Evolutionary conservation across 192 early-diverging fungal genomes (phyloP), one percentile per base, ranked within the genome.

Genomic region (Lobosporangium transversale): DNA sequence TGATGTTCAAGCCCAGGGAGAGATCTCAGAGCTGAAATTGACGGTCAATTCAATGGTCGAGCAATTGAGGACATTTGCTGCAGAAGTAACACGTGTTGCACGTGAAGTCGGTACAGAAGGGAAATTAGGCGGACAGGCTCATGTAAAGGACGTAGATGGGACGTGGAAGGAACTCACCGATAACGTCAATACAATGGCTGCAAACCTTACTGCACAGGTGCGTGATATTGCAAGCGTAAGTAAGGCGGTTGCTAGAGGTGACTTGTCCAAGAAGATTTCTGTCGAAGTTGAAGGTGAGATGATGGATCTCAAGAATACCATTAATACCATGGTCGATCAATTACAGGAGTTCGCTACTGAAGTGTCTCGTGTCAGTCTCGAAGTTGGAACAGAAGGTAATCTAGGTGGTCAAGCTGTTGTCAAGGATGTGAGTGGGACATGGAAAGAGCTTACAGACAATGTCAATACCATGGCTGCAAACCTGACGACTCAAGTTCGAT

Each of bases 21-120:
- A n/a, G n/a, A n/a, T n/a, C n/a, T n/a, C n/a, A n/a, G n/a, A n/a
- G n/a, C n/a, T n/a, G n/a, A n/a, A n/a, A n/a, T n/a, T n/a, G n/a
- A n/a, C n/a, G n/a, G n/a, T n/a, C n/a, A n/a, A n/a, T n/a, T 40
- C 37, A 14, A 89, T 93, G 85, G 91, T 93, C 3, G 86, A 89
- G 37, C 87, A 89, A 50, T 58, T 90, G 1, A 61, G 68, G 18
- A 80, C 73, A 4, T 90, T 90, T 61, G 83, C 87, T 24, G 62
- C 78, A 4, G 89, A 89, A 62, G 86, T 87, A n/a, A 82, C 84
- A 5, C 71, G 84, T 42, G 82, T 87, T 1, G 57, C 79, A 12
- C 52, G 58, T 26, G 83, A 84, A 58, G 84, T 89, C 11, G 87
- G 84, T 26, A 86, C 84, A 0, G 85, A 87, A 40, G 85, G 85